Evolutionary conservation across 352 stramenopile genomes (phyloP).

Genomic region (Phytophthora gonapodyides): DNA sequence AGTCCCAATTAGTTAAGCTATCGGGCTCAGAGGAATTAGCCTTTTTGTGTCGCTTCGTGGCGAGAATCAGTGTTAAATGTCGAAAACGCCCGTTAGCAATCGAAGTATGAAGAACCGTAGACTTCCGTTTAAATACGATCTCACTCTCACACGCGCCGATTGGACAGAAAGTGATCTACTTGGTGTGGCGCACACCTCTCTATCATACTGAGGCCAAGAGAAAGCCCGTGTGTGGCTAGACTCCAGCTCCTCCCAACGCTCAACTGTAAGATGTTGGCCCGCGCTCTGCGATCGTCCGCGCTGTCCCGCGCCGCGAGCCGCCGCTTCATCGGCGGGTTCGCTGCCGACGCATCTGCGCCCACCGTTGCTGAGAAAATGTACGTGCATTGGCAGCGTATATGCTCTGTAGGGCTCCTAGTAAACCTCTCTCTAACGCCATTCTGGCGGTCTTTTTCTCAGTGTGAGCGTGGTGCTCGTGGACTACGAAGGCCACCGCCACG

Average conservation of each 20-base stretch:
- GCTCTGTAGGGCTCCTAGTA: background rate
- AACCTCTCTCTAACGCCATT: conserved; percentile 2
- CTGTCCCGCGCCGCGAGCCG: conserved; percentile 38
- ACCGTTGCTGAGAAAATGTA: conserved; percentile 71
- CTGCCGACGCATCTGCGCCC: conserved; percentile 39
- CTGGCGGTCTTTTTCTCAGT: conserved; percentile 39
- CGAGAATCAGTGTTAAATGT: too few relatives aligned
- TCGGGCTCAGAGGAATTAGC: too few relatives aligned
- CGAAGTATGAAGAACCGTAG: too few relatives aligned
- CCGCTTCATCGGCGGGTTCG: conserved; percentile 62
- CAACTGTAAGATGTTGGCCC: conserved; percentile 46
- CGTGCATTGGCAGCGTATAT: conserved; percentile 12
- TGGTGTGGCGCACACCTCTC: too few relatives aligned
- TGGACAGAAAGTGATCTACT: too few relatives aligned
- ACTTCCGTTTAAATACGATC: too few relatives aligned
- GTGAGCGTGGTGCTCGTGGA: conserved; percentile 88
- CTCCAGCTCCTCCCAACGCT: conserved; percentile 8
- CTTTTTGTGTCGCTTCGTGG: too few relatives aligned
- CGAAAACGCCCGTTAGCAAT: too few relatives aligned
- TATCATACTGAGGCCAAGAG: conserved; percentile 11
- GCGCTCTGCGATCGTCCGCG: conserved; percentile 38
- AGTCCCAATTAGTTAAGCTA: too few relatives aligned
- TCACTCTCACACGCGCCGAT: too few relatives aligned
- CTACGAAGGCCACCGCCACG: conserved; percentile 88
- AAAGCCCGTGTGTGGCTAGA: conserved; percentile 25